Evolutionary conservation across 305 asterid genomes (phyloP).

Genomic region (Solanum hybrid): DNA sequence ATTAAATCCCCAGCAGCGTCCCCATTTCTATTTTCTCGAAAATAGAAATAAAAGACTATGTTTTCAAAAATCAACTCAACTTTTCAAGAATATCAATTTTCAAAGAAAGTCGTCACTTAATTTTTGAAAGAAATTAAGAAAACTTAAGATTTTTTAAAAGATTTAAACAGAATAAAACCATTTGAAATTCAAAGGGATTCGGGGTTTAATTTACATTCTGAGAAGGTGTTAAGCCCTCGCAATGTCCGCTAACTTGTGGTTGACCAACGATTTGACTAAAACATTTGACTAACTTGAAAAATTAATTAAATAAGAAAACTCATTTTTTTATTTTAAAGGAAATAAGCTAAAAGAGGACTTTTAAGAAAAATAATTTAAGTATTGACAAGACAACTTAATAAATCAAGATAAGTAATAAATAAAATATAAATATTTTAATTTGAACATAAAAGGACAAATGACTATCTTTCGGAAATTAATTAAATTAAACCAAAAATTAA

Average conservation of each 20-base stretch:
- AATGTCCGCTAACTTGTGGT: background rate
- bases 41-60: no score
- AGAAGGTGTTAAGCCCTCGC: background rate
- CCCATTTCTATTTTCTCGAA: no score
- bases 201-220: background rate
- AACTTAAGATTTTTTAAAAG: no score
- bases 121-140: background rate
- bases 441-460: background rate
- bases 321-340: background rate
- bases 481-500: background rate
- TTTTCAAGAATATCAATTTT: no score
- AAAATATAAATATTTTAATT: no score
- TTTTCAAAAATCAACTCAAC: no score
- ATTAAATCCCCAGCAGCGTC: no score
- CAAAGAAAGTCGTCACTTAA: background rate
- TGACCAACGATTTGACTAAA: background rate
- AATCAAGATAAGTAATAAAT: background rate
- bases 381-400: background rate
- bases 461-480: background rate
- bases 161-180: background rate
- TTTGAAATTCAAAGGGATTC: background rate
- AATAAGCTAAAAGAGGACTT: no score
- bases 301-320: no score
- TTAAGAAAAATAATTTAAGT: no score
- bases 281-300: no score